phyloP scores from a whole-genome alignment of 139 green algal species.

The Volvox africanus region DNA sequence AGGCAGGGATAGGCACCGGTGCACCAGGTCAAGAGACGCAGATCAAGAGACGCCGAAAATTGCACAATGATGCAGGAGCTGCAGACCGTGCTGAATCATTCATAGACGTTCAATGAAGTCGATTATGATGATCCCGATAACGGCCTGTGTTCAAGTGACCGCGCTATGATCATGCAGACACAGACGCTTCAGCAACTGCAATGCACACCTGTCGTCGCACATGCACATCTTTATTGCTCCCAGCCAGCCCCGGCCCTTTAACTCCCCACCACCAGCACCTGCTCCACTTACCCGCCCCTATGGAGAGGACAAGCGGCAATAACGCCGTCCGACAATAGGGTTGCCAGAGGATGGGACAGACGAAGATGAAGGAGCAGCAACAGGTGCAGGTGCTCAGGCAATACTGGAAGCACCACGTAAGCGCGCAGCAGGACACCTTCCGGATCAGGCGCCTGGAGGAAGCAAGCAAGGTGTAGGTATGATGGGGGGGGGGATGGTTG shows the following conservation, averaged over 20 bases:
- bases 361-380: not conserved
- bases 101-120: not conserved
- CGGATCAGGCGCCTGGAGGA: not conserved
- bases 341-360: not conserved
- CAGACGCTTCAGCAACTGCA: not conserved
- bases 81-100: not conserved
- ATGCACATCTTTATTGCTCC: not conserved
- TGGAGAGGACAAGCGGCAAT: not conserved
- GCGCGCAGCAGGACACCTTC: not conserved
- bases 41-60: not conserved
- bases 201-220: not conserved
- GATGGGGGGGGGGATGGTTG: too few relatives aligned
- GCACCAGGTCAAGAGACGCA: not conserved
- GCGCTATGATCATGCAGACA: not conserved
- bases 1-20: not conserved
- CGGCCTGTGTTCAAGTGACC: too few relatives aligned
- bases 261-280: too few relatives aligned
- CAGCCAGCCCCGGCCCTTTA: not conserved
- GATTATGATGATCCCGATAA: too few relatives aligned
- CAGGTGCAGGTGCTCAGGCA: not conserved
- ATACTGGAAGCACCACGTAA: not conserved
- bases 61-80: not conserved
- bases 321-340: slow-evolving; percentile 3
- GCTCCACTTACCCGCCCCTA: not conserved
- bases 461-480: not conserved